phyloP scores from a whole-genome alignment of 1,139 yeast genomes.

The Kodamaea derodonti region DNA sequence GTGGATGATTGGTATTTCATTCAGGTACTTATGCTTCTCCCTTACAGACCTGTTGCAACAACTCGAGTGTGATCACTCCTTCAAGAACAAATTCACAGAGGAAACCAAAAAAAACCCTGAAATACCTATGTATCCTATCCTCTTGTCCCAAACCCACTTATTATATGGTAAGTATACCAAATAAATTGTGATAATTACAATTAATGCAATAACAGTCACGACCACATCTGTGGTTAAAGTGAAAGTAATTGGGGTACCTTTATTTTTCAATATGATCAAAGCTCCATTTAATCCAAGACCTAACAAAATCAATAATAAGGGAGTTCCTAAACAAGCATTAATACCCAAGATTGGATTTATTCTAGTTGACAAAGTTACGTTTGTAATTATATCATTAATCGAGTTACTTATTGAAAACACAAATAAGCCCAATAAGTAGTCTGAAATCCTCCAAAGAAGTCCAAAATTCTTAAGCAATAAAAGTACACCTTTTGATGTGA shows the following conservation, averaged over 20 bases:
- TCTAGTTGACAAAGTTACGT: slow-evolving; percentile 32
- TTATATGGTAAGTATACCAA: slow-evolving; percentile 30
- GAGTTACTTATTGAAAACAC: slow-evolving; percentile 40
- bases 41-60: no score
- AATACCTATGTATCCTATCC: slow-evolving; percentile 21
- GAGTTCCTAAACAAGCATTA: slow-evolving; percentile 43
- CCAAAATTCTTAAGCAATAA: slow-evolving; percentile 39
- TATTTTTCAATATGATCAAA: slow-evolving; percentile 12
- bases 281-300: slow-evolving; percentile 41
- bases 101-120: slow-evolving; percentile 10
- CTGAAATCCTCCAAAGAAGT: slow-evolving; percentile 32
- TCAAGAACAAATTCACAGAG: slow-evolving; percentile 3
- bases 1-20: no score
- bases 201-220: slow-evolving; percentile 25
- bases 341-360: slow-evolving; percentile 36
- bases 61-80: background rate
- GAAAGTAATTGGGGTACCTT: slow-evolving; percentile 20
- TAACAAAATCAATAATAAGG: slow-evolving; percentile 32
- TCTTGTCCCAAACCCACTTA: slow-evolving; percentile 33
- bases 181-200: slow-evolving; percentile 21
- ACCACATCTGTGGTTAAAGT: slow-evolving; percentile 22
- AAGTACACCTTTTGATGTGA: slow-evolving; percentile 19
- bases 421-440: slow-evolving; percentile 37
- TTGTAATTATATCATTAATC: slow-evolving; percentile 39
- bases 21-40: no score